Conservation (phyloP, 192 early-diverging fungal genomes). For the Podila clonocystis region DNA sequence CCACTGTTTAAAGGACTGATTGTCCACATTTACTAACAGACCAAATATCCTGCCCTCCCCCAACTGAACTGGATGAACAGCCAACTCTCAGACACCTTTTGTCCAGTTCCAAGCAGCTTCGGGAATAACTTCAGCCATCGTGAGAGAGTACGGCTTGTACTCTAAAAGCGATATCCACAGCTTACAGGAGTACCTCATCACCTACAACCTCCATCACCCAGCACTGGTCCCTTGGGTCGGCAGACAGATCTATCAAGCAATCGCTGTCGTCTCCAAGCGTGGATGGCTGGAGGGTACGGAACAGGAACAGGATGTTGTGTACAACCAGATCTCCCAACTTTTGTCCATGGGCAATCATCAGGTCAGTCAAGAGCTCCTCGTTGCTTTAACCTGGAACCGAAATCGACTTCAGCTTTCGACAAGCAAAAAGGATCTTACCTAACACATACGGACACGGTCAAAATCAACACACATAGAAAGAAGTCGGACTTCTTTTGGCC, state of each 20-base stretch:
- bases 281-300: slow-evolving; percentile 68
- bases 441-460: not conserved
- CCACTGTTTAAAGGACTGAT: not conserved
- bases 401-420: not conserved
- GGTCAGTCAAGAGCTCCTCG: slow-evolving; percentile 12
- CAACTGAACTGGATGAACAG: slow-evolving; percentile 27
- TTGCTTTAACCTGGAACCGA: not conserved
- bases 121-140: slow-evolving; percentile 62
- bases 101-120: slow-evolving; percentile 72
- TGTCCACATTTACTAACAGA: not conserved
- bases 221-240: slow-evolving; percentile 63
- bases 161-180: slow-evolving; percentile 59
- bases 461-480: slow-evolving; percentile 22
- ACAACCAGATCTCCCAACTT: slow-evolving; percentile 59
- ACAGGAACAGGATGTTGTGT: slow-evolving; percentile 62
- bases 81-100: slow-evolving; percentile 59
- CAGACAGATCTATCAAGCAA: slow-evolving; percentile 63
- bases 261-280: slow-evolving; percentile 72
- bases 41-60: not conserved
- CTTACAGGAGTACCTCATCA: slow-evolving; percentile 67
- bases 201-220: slow-evolving; percentile 62
- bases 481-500: slow-evolving; percentile 60
- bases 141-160: slow-evolving; percentile 68
- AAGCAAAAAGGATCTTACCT: not conserved
- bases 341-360: slow-evolving; percentile 56